Conservation (phyloP, 2,329 filamentous ascomycete genomes). For the Cladosporium colombiae region DNA sequence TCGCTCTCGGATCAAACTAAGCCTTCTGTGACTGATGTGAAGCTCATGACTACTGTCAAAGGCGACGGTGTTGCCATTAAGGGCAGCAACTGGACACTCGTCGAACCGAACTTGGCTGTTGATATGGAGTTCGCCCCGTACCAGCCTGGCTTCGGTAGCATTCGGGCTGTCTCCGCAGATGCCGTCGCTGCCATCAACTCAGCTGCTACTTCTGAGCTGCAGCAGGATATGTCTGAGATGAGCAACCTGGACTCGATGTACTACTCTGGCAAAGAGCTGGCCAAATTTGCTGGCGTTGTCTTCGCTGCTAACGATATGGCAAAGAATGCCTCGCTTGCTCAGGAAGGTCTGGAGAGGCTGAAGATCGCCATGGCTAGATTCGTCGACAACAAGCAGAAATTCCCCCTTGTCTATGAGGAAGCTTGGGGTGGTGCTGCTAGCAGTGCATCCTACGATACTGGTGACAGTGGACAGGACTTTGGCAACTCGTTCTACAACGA, state of each 20-base stretch:
- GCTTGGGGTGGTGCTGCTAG: conserved; percentile 81
- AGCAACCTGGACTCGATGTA: conserved; percentile 85
- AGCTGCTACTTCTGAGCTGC: conserved; percentile 68
- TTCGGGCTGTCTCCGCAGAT: conserved; percentile 44
- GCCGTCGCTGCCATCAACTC: conserved; percentile 54
- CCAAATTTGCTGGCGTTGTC: conserved; percentile 47
- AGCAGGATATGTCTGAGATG: conserved; percentile 72
- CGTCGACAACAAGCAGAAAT: conserved; percentile 46
- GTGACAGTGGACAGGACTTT: conserved; percentile 74
- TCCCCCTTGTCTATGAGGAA: conserved; percentile 56
- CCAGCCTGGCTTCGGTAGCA: conserved; percentile 53
- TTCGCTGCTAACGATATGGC: conserved; percentile 57
- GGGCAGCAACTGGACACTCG: conserved; percentile 74
- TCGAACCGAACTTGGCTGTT: conserved; percentile 70
- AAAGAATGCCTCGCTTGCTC: conserved; percentile 53
- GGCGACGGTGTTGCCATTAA: conserved; percentile 73
- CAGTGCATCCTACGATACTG: conserved; percentile 74
- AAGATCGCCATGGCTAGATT: conserved; percentile 52
- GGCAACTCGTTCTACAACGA: conserved; percentile 84
- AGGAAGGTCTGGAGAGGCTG: conserved; percentile 52
- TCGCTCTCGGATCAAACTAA: conserved; percentile 66
- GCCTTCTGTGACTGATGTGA: conserved; percentile 52
- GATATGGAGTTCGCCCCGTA: conserved; percentile 79
- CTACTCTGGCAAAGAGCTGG: conserved; percentile 70
- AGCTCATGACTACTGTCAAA: conserved; percentile 80